Evolutionary conservation across 441 rosid genomes (phyloP).

Genomic region (Bocquillonia castaneifolia): DNA sequence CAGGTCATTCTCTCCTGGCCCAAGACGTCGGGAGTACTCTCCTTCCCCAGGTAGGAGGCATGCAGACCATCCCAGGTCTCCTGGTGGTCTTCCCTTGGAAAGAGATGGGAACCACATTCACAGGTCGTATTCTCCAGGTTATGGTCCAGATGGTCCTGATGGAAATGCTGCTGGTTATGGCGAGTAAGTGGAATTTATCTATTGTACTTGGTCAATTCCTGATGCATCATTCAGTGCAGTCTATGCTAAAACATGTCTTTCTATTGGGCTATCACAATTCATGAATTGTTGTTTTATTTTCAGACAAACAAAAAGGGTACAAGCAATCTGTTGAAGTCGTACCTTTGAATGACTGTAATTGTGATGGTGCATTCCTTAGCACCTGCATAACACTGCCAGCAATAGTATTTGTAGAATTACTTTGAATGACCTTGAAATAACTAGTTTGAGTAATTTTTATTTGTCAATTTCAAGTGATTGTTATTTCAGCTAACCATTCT

Average conservation of each 20-base stretch:
- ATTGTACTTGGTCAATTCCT: background rate
- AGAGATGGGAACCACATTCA: constrained; percentile 42
- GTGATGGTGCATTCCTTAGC: background rate
- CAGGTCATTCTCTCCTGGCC: constrained; percentile 86
- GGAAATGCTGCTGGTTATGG: constrained; percentile 47
- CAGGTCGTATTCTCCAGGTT: constrained; percentile 65
- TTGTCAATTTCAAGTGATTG: background rate
- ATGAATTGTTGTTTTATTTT: background rate
- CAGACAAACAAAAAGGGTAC: background rate
- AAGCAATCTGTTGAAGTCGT: background rate
- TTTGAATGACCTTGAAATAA: background rate
- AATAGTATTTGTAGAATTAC: background rate
- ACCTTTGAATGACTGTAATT: no score
- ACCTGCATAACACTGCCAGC: background rate
- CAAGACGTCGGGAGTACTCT: constrained; percentile 59
- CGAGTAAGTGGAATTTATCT: constrained; percentile 39
- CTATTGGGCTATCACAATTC: background rate
- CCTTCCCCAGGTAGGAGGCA: constrained; percentile 69
- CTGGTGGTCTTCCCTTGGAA: constrained; percentile 66
- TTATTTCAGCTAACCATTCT: no score
- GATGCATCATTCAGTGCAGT: background rate
- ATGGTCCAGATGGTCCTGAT: constrained; percentile 37
- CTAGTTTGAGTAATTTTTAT: background rate
- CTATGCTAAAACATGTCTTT: background rate
- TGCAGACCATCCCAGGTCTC: constrained; percentile 55